Conservation (phyloP, 148 eudicot genomes). For the Chenopodium berlandieri region DNA sequence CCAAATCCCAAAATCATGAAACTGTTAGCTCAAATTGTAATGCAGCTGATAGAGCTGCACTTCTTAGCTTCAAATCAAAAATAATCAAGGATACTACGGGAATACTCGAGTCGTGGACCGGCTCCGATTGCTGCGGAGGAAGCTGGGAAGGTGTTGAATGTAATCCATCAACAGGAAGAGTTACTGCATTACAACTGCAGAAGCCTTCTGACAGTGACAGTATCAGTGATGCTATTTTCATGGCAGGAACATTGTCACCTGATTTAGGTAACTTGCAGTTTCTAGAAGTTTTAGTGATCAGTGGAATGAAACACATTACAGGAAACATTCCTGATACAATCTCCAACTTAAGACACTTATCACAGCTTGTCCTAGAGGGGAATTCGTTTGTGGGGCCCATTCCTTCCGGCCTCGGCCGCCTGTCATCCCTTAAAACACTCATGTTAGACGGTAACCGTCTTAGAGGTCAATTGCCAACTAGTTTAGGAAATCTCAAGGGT, state of each 20-base stretch:
- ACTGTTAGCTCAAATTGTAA: constrained; percentile 32
- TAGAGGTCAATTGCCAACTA: constrained; percentile 56
- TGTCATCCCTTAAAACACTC: constrained; percentile 47
- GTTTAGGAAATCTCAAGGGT: constrained; percentile 43
- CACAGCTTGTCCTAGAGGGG: constrained; percentile 70
- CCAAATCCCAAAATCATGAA: constrained; percentile 19
- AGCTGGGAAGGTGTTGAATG: constrained; percentile 92
- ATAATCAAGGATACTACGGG: constrained; percentile 65
- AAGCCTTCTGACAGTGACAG: constrained; percentile 34
- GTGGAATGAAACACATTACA: constrained; percentile 64
- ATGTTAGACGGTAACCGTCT: constrained; percentile 58
- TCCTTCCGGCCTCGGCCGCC: constrained; percentile 55
- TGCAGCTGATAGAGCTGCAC: constrained; percentile 61
- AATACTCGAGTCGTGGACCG: constrained; percentile 64
- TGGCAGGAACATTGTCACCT: constrained; percentile 79
- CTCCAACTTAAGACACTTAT: constrained; percentile 46
- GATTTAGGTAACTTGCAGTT: constrained; percentile 56
- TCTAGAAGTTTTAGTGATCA: constrained; percentile 58
- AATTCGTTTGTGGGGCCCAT: constrained; percentile 58
- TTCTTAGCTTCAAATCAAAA: constrained; percentile 61
- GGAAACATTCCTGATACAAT: constrained; percentile 60
- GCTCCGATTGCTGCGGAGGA: constrained; percentile 67
- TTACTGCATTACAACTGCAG: constrained; percentile 54
- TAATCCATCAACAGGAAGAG: constrained; percentile 48
- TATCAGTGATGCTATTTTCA: constrained; percentile 29